Evolutionary conservation across 495 filamentous ascomycete genomes (phyloP).

Genomic region (Penicillium steckii): DNA sequence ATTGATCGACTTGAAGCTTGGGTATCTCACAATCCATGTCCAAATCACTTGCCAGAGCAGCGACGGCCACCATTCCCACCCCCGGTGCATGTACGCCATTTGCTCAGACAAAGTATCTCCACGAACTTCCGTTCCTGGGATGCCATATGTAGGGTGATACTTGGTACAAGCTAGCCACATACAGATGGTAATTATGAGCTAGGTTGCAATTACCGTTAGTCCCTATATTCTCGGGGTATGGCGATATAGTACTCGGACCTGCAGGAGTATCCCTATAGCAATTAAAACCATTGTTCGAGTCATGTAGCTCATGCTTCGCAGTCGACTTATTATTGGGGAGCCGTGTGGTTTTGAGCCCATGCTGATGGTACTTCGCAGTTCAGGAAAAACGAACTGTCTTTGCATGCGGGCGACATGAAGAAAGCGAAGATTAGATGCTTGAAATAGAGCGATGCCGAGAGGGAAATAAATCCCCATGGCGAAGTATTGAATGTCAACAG

Average conservation of each 20-base stretch:
- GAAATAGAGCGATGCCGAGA: conserved; percentile 8
- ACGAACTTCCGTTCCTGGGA: conserved; percentile 6
- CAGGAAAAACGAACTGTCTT: conserved; percentile 4
- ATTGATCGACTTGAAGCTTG: too few relatives aligned
- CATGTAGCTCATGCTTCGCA: conserved; percentile 9
- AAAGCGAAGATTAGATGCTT: conserved; percentile 12
- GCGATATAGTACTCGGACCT: too few relatives aligned
- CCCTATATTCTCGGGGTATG: too few relatives aligned
- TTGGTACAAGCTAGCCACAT: conserved; percentile 12
- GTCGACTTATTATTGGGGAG: background rate
- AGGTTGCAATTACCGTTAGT: too few relatives aligned
- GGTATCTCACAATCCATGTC: conserved; percentile 16
- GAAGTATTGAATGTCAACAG: conserved; percentile 12
- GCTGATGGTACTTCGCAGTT: too few relatives aligned
- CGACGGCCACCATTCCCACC: conserved; percentile 14
- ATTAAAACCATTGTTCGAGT: background rate
- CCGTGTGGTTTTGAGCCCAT: too few relatives aligned
- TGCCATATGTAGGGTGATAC: conserved; percentile 11
- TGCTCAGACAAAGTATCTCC: conserved; percentile 2
- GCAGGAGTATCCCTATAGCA: conserved; percentile 7
- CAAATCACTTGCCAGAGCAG: conserved; percentile 10
- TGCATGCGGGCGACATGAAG: conserved; percentile 12
- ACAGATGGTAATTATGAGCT: conserved; percentile 7
- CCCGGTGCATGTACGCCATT: background rate
- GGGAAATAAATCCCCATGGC: conserved; percentile 8